Base-by-base conservation (phyloP, 352 stramenopile species). In the Phytophthora multivora region DNA sequence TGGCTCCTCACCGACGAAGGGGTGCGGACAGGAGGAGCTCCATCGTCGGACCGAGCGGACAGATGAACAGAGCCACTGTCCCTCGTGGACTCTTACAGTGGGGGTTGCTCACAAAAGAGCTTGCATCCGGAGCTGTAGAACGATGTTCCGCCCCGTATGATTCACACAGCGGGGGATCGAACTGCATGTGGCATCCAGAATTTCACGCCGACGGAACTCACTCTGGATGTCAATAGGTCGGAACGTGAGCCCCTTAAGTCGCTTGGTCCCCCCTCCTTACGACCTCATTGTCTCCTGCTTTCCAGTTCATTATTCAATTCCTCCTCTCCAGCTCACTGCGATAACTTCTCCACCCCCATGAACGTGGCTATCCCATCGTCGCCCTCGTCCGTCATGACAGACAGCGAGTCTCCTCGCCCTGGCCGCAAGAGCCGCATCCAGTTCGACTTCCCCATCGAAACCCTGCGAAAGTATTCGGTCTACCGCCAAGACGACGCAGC, bases 401-500 rank as follows among this genome's bases (percentile, higher is more conserved):
- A 48, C 11, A 13, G 23, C 23, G 26, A 65, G 61, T 51, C 56
- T 46, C 15, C 21, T 41, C 26, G 19, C 2, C 9, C 15, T 6
- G 19, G 8, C 1, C 66, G 58, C 52, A 83, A 77, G 58, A 85
- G 78, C 38, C 80, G 77, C 26, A 38, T 69, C 48, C 70, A 82
- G 11, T 88, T 68, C 42, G 66, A 86, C 49, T 88, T 88, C 39
- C 33, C 66, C 23, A 13, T 79, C 16, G 52, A 80, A 41, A 74
- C 51, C 18, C 74, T 89, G 7, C 12, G 52, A 11, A 41, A 65
- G 19, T 81, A 77, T 55, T 73, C 73, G 12, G 43, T 75, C 51
- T 56, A 79, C 28, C 77, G 78, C 18, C 80, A 90, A 67, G 75
- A 87, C 16, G 63, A 88, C 58, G 80, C 80, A 3, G 80, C 80